Conservation (phyloP, 345 rosid genomes). For the Ricinus communis region DNA sequence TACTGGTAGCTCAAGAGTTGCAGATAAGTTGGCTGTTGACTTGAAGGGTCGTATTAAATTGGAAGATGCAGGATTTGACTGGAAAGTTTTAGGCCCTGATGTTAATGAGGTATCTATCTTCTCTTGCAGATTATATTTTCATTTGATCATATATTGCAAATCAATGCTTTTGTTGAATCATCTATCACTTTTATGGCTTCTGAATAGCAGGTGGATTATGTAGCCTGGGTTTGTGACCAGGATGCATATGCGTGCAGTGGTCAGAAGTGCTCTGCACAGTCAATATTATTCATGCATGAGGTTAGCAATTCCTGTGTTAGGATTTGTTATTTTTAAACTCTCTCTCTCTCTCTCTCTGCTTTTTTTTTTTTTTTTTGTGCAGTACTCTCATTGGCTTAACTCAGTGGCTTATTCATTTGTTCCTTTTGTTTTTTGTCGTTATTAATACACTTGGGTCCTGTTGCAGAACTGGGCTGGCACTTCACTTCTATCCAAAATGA, state of each 20-base stretch:
- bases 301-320: constrained; percentile 37
- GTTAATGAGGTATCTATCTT: constrained; percentile 65
- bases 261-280: constrained; percentile 97
- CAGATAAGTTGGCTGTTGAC: constrained; percentile 91
- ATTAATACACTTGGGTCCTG: constrained; percentile 7
- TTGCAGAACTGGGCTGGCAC: constrained; percentile 78
- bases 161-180: constrained; percentile 11
- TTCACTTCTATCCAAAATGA: constrained; percentile 61
- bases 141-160: background rate
- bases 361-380: background rate
- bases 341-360: background rate
- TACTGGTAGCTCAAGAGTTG: constrained; percentile 96
- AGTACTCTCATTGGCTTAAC: background rate
- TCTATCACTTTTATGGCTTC: constrained; percentile 6
- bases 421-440: background rate
- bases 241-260: constrained; percentile 99
- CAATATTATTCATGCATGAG: constrained; percentile 94
- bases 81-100: constrained; percentile 98
- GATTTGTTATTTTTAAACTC: constrained; percentile 1
- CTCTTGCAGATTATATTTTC: constrained; percentile 6
- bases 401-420: background rate
- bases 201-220: constrained; percentile 73
- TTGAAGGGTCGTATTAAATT: constrained; percentile 82
- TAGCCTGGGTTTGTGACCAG: constrained; percentile 98
- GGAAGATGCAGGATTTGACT: constrained; percentile 99